Evolutionary conservation across 2,329 filamentous ascomycete genomes (phyloP).

Genomic region (Fusarium penzigii): DNA sequence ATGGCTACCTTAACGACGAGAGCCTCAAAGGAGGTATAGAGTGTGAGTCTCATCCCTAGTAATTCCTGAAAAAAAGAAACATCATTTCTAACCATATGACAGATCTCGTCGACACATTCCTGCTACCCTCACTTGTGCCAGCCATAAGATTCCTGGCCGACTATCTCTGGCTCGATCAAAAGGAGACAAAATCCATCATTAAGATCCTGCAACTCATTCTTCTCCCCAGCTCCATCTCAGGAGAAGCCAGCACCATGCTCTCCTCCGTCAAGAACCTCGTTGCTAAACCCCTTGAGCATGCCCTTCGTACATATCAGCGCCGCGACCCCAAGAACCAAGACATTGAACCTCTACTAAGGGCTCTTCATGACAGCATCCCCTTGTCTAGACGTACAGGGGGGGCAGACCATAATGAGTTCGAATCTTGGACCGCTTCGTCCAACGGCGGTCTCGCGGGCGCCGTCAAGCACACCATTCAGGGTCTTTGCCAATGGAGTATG

Average conservation of each 20-base stretch:
- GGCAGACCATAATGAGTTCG: constrained; percentile 66
- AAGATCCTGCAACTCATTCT: constrained; percentile 73
- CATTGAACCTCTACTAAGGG: constrained; percentile 67
- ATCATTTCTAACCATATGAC: constrained; percentile 14
- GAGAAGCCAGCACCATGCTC: constrained; percentile 71
- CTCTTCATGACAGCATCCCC: constrained; percentile 61
- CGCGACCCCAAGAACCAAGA: constrained; percentile 68
- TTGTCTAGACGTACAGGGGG: constrained; percentile 62
- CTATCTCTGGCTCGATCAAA: constrained; percentile 67
- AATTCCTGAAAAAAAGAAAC: not conserved
- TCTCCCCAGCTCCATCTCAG: constrained; percentile 68
- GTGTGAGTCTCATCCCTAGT: constrained; percentile 50
- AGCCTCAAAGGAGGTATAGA: constrained; percentile 74
- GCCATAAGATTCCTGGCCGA: constrained; percentile 72
- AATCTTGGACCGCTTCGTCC: constrained; percentile 62
- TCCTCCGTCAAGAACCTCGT: constrained; percentile 71
- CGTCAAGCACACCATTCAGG: constrained; percentile 62
- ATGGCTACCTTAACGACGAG: constrained; percentile 66
- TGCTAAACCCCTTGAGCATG: constrained; percentile 67
- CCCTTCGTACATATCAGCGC: constrained; percentile 65
- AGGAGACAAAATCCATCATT: constrained; percentile 68
- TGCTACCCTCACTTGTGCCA: constrained; percentile 76
- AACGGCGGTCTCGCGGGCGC: constrained; percentile 58
- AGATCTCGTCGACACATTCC: constrained; percentile 78
- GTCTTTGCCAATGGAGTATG: constrained; percentile 67